Percentiles rank a stretch among this genome's conserved stretches.
These are phyloP conservation scores for Phytophthora macrochlamydospora DNA, from an alignment of 352 stramenopile species.

Conservation along the genomic window DNA sequence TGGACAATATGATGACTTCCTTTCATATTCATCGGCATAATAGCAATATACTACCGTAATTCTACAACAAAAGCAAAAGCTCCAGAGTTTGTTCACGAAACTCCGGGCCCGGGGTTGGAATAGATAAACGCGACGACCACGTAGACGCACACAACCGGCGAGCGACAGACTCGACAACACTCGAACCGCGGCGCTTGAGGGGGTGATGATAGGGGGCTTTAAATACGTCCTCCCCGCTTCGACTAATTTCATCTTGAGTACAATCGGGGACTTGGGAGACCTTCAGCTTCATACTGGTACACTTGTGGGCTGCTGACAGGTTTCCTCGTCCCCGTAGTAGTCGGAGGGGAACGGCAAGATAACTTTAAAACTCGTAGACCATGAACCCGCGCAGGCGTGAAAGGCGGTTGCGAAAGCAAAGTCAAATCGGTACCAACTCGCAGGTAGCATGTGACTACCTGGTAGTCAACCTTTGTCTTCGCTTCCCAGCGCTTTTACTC, in stretches of 20 bases:
- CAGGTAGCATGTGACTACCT: background rate
- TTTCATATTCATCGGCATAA: constrained; percentile 41
- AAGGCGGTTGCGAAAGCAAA: too few species aligned
- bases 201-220: constrained; percentile 9
- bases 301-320: constrained; percentile 23
- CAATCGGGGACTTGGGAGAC: constrained; percentile 11
- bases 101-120: constrained; percentile 1
- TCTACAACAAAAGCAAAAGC: constrained; percentile 52
- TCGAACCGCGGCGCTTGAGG: constrained; percentile 13
- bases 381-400: constrained; percentile 6
- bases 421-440: background rate
- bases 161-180: constrained; percentile 6
- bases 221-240: constrained; percentile 33
- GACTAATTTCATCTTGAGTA: constrained; percentile 36
- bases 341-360: constrained; percentile 31
- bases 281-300: constrained; percentile 43
- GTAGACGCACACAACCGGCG: constrained; percentile 16
- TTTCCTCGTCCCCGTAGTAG: background rate
- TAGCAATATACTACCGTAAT: constrained; percentile 47
- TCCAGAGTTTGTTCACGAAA: constrained; percentile 1
- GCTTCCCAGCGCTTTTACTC: constrained; percentile 41
- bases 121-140: constrained; percentile 36
- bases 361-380: constrained; percentile 21
- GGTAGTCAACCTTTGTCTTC: background rate
- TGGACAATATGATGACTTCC: constrained; percentile 27